Conservation (phyloP, 768 basidiomycete species). For the Podaxis pistillaris region DNA sequence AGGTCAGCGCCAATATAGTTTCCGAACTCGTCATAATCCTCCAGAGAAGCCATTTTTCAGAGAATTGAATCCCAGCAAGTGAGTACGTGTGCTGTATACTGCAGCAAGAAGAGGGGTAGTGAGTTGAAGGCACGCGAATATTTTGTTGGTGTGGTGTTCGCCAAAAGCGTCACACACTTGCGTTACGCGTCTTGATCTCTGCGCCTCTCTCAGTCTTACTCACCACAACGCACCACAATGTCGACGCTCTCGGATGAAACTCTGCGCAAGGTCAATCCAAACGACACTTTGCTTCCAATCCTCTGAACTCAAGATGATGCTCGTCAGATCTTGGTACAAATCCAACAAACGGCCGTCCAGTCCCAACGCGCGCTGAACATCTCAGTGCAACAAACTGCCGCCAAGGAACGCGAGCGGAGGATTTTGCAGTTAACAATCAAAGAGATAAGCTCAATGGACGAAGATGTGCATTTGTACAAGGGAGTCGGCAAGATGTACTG, state of each 20-base stretch:
- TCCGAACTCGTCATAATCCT: constrained; percentile 93
- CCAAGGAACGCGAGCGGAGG: constrained; percentile 86
- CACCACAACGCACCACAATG: constrained; percentile 24
- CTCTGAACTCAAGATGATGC: constrained; percentile 10
- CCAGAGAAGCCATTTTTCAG: constrained; percentile 50
- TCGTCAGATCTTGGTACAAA: constrained; percentile 83
- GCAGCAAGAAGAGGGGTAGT: background rate
- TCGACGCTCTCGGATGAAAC: constrained; percentile 81
- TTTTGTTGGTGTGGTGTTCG: constrained; percentile 7
- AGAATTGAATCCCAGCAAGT: constrained; percentile 14
- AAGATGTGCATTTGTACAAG: constrained; percentile 82
- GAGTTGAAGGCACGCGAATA: constrained; percentile 7
- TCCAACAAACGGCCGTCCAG: constrained; percentile 86
- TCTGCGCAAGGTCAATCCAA: constrained; percentile 61
- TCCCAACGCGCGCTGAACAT: constrained; percentile 78
- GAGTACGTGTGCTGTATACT: background rate
- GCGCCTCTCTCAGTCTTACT: background rate
- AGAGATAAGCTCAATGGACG: constrained; percentile 71
- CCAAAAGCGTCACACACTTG: constrained; percentile 4
- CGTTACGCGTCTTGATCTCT: constrained; percentile 12
- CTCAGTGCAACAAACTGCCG: constrained; percentile 69
- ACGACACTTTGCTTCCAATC: constrained; percentile 15
- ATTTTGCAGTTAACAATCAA: constrained; percentile 87
- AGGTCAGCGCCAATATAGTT: constrained; percentile 97
- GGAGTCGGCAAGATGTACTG: constrained; percentile 94